These are phyloP conservation scores for Trametes sanguinea DNA, from an alignment of 768 basidiomycete genomes.

Conservation along the genomic window DNA sequence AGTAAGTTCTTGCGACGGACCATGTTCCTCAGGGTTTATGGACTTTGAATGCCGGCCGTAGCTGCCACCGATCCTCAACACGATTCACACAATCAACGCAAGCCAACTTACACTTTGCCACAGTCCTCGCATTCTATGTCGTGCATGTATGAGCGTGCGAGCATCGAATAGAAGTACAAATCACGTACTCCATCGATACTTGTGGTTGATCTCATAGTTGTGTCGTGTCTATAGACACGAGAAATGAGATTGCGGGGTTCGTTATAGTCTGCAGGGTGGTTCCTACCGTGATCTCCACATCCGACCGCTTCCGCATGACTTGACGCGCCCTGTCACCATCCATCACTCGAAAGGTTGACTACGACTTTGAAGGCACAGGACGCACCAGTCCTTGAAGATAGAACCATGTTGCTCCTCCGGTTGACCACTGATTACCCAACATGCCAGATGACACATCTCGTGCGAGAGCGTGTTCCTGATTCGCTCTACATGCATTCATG, in stretches of 20 bases:
- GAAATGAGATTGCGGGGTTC: too few species aligned
- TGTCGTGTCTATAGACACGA: conserved; percentile 57
- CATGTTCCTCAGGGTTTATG: conserved; percentile 62
- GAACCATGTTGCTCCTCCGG: conserved; percentile 74
- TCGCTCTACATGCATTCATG: conserved; percentile 50
- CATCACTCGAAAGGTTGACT: not conserved
- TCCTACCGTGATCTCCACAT: conserved; percentile 71
- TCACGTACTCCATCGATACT: conserved; percentile 70
- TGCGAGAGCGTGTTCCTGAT: conserved; percentile 83
- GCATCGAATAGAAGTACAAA: not conserved
- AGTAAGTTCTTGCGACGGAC: conserved; percentile 41
- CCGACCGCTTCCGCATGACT: conserved; percentile 67
- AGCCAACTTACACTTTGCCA: conserved; percentile 52
- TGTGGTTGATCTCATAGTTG: conserved; percentile 73
- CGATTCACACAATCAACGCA: not conserved
- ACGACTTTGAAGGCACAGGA: not conserved
- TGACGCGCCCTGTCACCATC: conserved; percentile 55
- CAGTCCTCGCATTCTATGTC: conserved; percentile 63
- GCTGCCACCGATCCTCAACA: conserved; percentile 36
- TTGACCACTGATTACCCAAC: conserved; percentile 76
- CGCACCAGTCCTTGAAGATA: conserved; percentile 68
- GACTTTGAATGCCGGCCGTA: conserved; percentile 78
- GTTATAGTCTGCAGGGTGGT: not conserved
- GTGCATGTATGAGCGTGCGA: conserved; percentile 10
- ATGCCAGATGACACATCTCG: conserved; percentile 91